Percentiles rank a stretch among this genome's conserved stretches.
These are phyloP conservation scores for Calonectria naviculata DNA, from an alignment of 2,329 filamentous ascomycete species.

Conservation along the genomic window DNA sequence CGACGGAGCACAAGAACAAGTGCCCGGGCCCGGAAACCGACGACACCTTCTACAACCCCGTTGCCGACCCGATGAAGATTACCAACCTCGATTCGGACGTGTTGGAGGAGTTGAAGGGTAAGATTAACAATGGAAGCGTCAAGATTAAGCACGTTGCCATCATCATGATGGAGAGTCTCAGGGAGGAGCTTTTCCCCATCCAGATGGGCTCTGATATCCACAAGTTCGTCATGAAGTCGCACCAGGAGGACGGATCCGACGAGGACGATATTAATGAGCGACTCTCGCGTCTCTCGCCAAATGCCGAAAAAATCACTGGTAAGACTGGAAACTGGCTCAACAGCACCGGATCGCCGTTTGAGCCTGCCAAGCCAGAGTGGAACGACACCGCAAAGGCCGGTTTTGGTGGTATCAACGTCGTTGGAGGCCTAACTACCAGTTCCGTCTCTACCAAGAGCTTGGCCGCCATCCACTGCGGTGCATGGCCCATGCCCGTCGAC, in stretches of 20 bases:
- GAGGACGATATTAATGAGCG: slow-evolving; percentile 39
- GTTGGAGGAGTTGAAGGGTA: slow-evolving; percentile 38
- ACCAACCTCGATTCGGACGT: slow-evolving; percentile 50
- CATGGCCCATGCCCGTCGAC: slow-evolving; percentile 54
- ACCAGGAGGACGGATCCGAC: slow-evolving; percentile 32
- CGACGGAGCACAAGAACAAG: background rate
- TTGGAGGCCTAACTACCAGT: slow-evolving; percentile 52
- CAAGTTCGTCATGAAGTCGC: slow-evolving; percentile 46
- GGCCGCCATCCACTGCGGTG: slow-evolving; percentile 55
- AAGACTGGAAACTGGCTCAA: slow-evolving; percentile 16
- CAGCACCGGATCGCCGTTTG: slow-evolving; percentile 35
- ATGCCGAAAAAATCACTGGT: slow-evolving; percentile 25
- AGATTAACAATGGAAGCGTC: slow-evolving; percentile 39
- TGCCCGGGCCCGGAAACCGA: background rate
- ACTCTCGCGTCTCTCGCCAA: slow-evolving; percentile 38
- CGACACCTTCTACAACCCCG: slow-evolving; percentile 50
- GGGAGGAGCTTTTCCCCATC: slow-evolving; percentile 58
- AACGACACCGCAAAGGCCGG: slow-evolving; percentile 1
- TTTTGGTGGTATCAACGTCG: slow-evolving; percentile 54
- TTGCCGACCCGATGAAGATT: slow-evolving; percentile 53
- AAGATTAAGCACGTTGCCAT: slow-evolving; percentile 59
- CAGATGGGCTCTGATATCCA: slow-evolving; percentile 53
- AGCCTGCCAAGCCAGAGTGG: slow-evolving; percentile 38
- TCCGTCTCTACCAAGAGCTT: slow-evolving; percentile 59
- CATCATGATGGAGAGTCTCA: slow-evolving; percentile 57